Evolutionary conservation across 2,329 filamentous ascomycete species (phyloP).

Genomic region (Orbilia brochopaga): DNA sequence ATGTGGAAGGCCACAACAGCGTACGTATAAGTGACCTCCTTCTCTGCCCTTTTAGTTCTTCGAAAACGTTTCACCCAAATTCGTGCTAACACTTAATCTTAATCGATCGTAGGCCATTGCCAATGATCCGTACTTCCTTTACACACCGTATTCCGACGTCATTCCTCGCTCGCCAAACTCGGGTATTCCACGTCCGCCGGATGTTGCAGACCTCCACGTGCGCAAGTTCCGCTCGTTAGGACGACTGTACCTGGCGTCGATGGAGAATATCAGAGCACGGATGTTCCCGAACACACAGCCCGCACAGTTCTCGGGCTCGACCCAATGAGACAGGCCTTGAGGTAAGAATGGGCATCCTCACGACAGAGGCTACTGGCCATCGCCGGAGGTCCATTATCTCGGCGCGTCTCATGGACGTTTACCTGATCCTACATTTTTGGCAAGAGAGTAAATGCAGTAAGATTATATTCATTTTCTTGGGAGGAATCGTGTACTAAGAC

Average conservation of each 20-base stretch:
- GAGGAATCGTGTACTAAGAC: no score
- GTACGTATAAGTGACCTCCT: not conserved
- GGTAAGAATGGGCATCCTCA: no score
- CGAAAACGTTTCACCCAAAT: not conserved
- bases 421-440: no score
- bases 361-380: no score
- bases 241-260: constrained; percentile 35
- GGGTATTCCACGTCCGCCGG: constrained; percentile 31
- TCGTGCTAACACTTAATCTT: not conserved
- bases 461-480: no score
- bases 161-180: constrained; percentile 45
- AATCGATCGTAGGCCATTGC: constrained; percentile 25
- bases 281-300: constrained; percentile 26
- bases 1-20: constrained; percentile 34
- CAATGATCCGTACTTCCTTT: constrained; percentile 38
- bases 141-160: constrained; percentile 39
- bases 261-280: constrained; percentile 29
- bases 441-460: no score
- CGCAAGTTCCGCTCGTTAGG: constrained; percentile 29
- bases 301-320: no score
- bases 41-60: not conserved
- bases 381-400: no score
- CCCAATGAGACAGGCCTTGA: no score
- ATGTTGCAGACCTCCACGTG: constrained; percentile 42
- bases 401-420: no score